Base-by-base conservation (phyloP, 768 basidiomycete species). In the Plicaturopsis crispa region DNA sequence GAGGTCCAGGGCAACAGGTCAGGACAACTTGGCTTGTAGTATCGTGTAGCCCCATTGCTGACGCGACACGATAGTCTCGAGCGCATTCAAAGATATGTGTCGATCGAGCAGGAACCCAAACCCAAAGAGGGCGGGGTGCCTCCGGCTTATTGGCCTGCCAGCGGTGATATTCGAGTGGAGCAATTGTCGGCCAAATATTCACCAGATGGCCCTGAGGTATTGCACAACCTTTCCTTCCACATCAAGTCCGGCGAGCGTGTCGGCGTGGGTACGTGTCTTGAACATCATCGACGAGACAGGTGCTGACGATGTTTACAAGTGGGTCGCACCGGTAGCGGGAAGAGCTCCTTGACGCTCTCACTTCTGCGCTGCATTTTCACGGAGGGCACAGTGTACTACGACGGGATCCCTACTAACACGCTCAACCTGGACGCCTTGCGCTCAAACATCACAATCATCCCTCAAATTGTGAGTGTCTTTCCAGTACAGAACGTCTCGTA, bases 101-200 rank as follows among this genome's bases (percentile, higher is more conserved):
- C 61, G n/a, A 73, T 76, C 31, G 75, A 76, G 35, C 72, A 74
- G 41, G 78, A 80, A 49, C 65, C 66, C 0, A 59, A 62, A 38
- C 45, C 65, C 1, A 61, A 60, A 0, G 44, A 55, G 20, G 44
- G 56, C 5, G 68, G 69, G 2, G 51, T 65, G 13, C 78, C 78
- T 4, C 76, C 78, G 4, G 78, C 78, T 0, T 72, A 76, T 40
- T 81, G 78, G 78, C 78, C 78, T 4, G 62, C 77, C 1, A 72
- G 70, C 20, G 78, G 78, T 1, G 56, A 64, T 10, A 56, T 80
- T n/a, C 48, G 55, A 3, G 69, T 76, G 2, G 69, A 79, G 42
- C 62, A 69, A 22, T 55, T 80, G 4, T 69, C 63, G 8, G 78
- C 78, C 0, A 56, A 61, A 30, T 75, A 74, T 43, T 67, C 67